Conservation (phyloP, 2,329 filamentous ascomycete genomes). For the Pestalotiopsis fici region DNA sequence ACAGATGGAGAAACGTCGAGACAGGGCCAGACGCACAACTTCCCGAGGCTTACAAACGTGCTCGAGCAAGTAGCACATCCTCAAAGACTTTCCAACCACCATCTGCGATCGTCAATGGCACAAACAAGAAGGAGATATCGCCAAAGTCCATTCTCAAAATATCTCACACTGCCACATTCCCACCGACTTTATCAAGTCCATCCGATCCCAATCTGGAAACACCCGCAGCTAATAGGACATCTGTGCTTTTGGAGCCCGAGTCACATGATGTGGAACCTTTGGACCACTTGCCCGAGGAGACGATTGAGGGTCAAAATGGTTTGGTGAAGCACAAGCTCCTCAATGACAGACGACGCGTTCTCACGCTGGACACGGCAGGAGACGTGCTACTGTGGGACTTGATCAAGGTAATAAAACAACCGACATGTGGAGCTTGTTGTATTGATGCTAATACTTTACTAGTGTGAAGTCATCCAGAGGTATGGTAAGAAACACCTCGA, state of each 20-base stretch:
- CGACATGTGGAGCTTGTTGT: not conserved
- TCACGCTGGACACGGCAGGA: constrained; percentile 92
- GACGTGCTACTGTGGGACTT: constrained; percentile 96
- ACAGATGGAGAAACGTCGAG: constrained; percentile 86
- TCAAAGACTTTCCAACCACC: constrained; percentile 34
- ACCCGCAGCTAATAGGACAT: constrained; percentile 48
- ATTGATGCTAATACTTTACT: not conserved
- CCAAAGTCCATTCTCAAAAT: constrained; percentile 77
- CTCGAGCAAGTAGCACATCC: constrained; percentile 39
- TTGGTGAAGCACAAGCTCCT: constrained; percentile 90
- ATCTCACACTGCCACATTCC: constrained; percentile 81
- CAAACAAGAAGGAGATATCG: constrained; percentile 67
- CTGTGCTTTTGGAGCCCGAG: constrained; percentile 52
- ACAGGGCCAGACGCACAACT: constrained; percentile 72
- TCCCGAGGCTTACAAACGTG: constrained; percentile 53
- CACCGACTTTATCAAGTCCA: constrained; percentile 54
- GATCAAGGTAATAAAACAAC: constrained; percentile 62
- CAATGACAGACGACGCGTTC: constrained; percentile 84
- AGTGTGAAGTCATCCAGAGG: constrained; percentile 86
- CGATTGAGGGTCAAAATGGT: constrained; percentile 93
- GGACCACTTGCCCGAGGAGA: constrained; percentile 70
- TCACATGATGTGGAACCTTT: constrained; percentile 60
- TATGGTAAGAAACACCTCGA: constrained; percentile 94
- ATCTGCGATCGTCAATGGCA: constrained; percentile 33
- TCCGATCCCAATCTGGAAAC: constrained; percentile 50